phyloP scores from a whole-genome alignment of 495 filamentous ascomycete genomes.

The Recurvomyces mirabilis region DNA sequence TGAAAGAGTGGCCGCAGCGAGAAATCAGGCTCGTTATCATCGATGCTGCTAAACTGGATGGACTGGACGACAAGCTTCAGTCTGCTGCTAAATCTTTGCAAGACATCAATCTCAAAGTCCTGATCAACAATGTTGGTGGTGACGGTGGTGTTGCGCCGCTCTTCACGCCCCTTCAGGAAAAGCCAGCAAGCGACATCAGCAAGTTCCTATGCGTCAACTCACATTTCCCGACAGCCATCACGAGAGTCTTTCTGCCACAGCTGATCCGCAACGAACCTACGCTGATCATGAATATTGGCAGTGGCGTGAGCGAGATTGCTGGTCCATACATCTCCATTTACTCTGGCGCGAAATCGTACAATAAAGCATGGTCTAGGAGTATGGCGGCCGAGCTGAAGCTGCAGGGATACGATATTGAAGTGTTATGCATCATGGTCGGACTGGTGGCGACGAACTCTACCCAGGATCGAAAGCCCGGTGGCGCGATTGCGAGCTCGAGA shows the following conservation, averaged over 20 bases:
- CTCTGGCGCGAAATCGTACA: conserved; percentile 1
- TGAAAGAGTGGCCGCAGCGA: conserved; percentile 25
- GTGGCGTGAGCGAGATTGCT: conserved; percentile 3
- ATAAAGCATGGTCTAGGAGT: neutral
- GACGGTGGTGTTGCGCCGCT: conserved; percentile 13
- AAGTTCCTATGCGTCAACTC: conserved; percentile 20
- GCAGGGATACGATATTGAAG: conserved; percentile 4
- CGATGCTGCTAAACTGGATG: conserved; percentile 27
- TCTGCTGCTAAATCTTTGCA: conserved; percentile 17
- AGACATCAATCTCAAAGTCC: conserved; percentile 28
- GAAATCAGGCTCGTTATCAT: conserved; percentile 24
- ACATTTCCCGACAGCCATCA: conserved; percentile 33
- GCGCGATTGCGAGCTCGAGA: neutral
- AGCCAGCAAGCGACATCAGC: conserved; percentile 17
- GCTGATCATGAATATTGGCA: conserved; percentile 37
- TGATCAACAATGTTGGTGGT: conserved; percentile 43
- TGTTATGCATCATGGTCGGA: neutral
- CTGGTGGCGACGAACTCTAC: neutral
- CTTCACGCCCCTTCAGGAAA: conserved; percentile 18
- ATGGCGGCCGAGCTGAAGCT: conserved; percentile 3
- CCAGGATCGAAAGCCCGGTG: neutral
- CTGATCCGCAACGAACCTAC: conserved; percentile 25
- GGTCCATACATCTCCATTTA: conserved; percentile 2
- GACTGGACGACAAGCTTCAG: conserved; percentile 22
- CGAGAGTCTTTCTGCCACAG: conserved; percentile 30